Base-by-base conservation (phyloP, 768 basidiomycete genomes). In the Lactarius evosmus region DNA sequence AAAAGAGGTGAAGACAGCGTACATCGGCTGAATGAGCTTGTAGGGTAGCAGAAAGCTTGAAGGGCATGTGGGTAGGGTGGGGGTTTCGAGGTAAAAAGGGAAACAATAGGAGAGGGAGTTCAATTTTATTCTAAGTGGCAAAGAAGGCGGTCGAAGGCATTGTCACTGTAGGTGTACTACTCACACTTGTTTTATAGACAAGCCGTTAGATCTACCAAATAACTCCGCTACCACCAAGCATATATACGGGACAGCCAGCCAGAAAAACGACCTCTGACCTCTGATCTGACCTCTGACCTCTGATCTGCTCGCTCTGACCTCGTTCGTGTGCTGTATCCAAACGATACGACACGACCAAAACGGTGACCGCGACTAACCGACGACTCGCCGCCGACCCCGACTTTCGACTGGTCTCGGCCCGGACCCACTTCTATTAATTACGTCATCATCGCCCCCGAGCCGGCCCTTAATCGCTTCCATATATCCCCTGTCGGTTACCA, bases 11-110 rank as follows among this genome's bases (percentile, higher is more conserved):
- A 69, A 44, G 54, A 29, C 32, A 56, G 81, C 89, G 46, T 68
- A 92, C 91, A 78, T 93, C 91, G 58, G 85, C 80, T 8, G 87
- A 81, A 74, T 94, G 92, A 38, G 80, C 85, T 55, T 74, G 73
- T 58, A 94, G 77, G 12, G 86, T 84, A 41, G 89, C 86, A 58
- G 92, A 91, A 51, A 94, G 80, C 75, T 84, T 90, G 78, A 87
- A 91, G 68, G 84, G 80, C 88, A 89, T 89, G 30, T 17, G 34
- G 40, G 34, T 58, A 30, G 61, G 9, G 46, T 52, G 56, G 65
- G 44, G 41, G 65, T 34, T 38, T 32, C 44, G 41, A 30, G 57
- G 63, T 60, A 40, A 63, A 56, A 63, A 62, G 62, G 63, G 55
- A 58, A 64, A 34, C n/a, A 49, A 40, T 25, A 56, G 53, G 62